A percentile compares a stretch with the other conserved stretches of the same genome.
These are phyloP conservation scores for Solanum dulcamara DNA, from an alignment of 257 asterid genomes.

Conservation along the genomic window DNA sequence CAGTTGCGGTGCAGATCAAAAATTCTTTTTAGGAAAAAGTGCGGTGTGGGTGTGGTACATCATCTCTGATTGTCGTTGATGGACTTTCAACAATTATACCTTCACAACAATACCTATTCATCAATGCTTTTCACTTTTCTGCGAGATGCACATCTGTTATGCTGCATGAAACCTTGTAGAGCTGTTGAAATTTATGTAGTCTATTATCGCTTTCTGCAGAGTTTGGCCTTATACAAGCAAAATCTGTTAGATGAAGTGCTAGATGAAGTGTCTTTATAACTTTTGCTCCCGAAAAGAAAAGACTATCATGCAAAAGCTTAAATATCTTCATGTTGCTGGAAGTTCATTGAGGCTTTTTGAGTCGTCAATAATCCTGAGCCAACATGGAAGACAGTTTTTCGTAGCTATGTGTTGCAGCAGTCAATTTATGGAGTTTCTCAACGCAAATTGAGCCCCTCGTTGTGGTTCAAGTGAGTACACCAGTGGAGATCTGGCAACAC, in stretches of 20 bases:
- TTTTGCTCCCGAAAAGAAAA: neutral
- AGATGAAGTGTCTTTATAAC: neutral
- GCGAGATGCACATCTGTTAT: neutral
- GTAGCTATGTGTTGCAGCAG: neutral
- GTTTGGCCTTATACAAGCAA: slow-evolving; percentile 51
- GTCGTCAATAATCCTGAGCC: neutral
- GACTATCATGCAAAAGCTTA: neutral
- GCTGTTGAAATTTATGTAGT: neutral
- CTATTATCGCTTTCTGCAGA: slow-evolving; percentile 23
- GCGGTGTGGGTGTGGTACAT: neutral
- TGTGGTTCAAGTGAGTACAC: neutral
- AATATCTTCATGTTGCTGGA: neutral
- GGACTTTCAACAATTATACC: neutral
- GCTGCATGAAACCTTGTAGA: neutral
- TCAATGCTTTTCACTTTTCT: neutral
- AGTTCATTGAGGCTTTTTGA: neutral
- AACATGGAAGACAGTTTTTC: neutral
- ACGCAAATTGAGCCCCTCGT: neutral
- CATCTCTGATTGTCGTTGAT: neutral
- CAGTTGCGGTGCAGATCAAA: neutral
- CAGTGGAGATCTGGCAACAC: neutral
- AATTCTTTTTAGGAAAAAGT: neutral
- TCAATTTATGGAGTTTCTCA: neutral
- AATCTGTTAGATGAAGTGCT: slow-evolving; percentile 29
- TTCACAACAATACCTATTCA: neutral